These are phyloP conservation scores for Cutaneotrichosporon sp. DNA, from an alignment of 1,284 basidiomycete species.

Conservation along the genomic window DNA sequence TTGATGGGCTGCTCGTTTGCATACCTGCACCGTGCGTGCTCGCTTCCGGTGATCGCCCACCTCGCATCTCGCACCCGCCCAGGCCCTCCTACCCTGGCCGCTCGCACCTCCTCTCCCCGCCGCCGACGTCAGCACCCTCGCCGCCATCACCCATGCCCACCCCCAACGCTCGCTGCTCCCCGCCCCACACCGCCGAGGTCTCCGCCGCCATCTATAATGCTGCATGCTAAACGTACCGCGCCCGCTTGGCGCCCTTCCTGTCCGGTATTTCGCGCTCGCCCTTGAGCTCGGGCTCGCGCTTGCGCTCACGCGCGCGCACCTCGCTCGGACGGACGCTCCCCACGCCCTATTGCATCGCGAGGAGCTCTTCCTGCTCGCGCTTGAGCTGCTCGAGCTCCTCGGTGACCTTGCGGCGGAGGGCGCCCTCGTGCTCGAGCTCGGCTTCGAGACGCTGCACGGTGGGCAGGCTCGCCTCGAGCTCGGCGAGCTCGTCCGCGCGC, in stretches of 20 bases:
- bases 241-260: neutral
- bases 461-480: conserved; percentile 9
- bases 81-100: neutral
- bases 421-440: conserved; percentile 7
- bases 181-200: neutral
- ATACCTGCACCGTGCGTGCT: too few species aligned
- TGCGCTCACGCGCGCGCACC: neutral
- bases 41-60: too few species aligned
- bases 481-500: conserved; percentile 6
- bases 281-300: neutral
- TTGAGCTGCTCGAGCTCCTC: conserved; percentile 4
- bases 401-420: neutral
- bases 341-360: conserved; percentile 10
- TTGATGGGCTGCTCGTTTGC: too few species aligned
- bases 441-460: conserved; percentile 4
- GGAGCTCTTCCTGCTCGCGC: conserved; percentile 12
- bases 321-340: neutral
- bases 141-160: neutral
- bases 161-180: too few species aligned
- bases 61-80: too few species aligned
- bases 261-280: neutral
- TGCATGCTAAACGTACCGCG: conserved; percentile 1
- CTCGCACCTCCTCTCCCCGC: neutral
- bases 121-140: neutral
- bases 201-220: neutral